These are phyloP conservation scores for Phialophora expanda DNA, from an alignment of 2,329 filamentous ascomycete species.

Conservation along the genomic window DNA sequence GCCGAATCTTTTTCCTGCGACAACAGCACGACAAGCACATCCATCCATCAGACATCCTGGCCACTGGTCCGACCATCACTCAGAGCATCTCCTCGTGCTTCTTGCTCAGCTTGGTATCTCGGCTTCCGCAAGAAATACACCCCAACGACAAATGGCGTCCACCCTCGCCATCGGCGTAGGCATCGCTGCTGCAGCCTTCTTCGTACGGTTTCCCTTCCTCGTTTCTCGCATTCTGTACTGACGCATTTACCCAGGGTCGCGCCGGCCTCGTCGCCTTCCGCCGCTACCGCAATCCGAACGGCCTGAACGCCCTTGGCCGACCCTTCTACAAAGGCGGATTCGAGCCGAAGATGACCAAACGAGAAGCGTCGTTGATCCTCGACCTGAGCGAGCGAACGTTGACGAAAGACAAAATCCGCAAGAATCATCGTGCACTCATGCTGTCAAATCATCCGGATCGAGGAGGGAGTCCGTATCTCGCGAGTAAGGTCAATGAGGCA, in stretches of 20 bases:
- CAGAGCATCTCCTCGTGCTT: background rate
- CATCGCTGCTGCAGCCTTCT: constrained; percentile 68
- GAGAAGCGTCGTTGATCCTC: constrained; percentile 88
- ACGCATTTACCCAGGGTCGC: constrained; percentile 69
- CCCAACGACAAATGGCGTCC: constrained; percentile 47
- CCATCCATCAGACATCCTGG: background rate
- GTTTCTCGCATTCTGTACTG: constrained; percentile 2
- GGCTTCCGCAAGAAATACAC: background rate
- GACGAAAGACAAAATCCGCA: constrained; percentile 91
- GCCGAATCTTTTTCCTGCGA: constrained; percentile 6
- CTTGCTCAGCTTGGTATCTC: background rate
- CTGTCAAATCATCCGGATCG: constrained; percentile 97
- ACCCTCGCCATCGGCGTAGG: constrained; percentile 53
- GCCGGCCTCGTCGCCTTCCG: constrained; percentile 89
- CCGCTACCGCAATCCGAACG: constrained; percentile 70
- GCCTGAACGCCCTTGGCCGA: constrained; percentile 78
- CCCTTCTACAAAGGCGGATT: constrained; percentile 99
- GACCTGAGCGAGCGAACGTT: constrained; percentile 87
- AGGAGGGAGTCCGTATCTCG: constrained; percentile 92
- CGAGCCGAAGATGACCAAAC: constrained; percentile 89
- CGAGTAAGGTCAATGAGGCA: constrained; percentile 97
- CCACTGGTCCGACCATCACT: background rate
- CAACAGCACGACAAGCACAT: background rate
- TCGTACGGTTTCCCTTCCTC: constrained; percentile 64
- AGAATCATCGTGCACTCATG: constrained; percentile 95